Conservation (phyloP, 352 stramenopile species). For the Phytophthora megakarya region DNA sequence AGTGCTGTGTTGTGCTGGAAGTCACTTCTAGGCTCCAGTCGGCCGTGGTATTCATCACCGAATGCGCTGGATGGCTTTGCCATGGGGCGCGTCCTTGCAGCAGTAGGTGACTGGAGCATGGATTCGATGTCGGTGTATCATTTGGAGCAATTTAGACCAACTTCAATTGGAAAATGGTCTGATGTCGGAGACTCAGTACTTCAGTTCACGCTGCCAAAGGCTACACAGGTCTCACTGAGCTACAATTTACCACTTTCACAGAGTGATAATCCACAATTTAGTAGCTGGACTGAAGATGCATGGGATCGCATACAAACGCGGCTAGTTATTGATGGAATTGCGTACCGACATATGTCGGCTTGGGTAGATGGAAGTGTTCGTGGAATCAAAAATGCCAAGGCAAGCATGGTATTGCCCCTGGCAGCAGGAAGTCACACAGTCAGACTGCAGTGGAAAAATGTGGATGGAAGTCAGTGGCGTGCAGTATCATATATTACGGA, state of each 20-base stretch:
- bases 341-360: conserved; percentile 71
- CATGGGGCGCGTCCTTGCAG: conserved; percentile 65
- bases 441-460: conserved; percentile 79
- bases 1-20: conserved; percentile 68
- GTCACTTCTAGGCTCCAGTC: conserved; percentile 44
- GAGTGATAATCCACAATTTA: conserved; percentile 73
- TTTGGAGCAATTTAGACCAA: conserved; percentile 43
- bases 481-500: conserved; percentile 78
- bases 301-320: conserved; percentile 68
- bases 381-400: conserved; percentile 72
- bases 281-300: conserved; percentile 42
- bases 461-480: conserved; percentile 67
- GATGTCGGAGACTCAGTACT: conserved; percentile 79
- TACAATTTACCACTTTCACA: conserved; percentile 79
- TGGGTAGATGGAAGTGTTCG: conserved; percentile 70
- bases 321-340: conserved; percentile 68
- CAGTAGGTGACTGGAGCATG: conserved; percentile 50
- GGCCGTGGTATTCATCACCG: conserved; percentile 67
- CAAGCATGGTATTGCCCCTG: conserved; percentile 67
- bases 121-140: conserved; percentile 64
- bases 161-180: conserved; percentile 56
- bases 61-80: conserved; percentile 70
- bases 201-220: conserved; percentile 65
- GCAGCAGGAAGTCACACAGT: conserved; percentile 62
- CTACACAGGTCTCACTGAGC: conserved; percentile 62